Evolutionary conservation across 176 grass and related monocot genomes (phyloP).

Genomic region (Oryza punctata): DNA sequence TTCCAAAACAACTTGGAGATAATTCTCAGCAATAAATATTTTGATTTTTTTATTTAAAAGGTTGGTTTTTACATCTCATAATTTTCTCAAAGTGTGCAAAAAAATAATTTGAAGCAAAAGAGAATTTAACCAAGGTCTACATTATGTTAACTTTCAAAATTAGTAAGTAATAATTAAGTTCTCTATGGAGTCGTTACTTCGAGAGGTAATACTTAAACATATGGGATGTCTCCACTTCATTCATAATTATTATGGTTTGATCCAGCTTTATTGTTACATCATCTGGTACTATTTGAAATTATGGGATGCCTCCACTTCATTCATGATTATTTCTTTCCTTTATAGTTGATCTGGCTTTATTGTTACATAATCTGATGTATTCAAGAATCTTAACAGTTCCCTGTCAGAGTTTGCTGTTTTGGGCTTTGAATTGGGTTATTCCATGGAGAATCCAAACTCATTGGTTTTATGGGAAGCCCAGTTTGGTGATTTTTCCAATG

Average conservation of each 20-base stretch:
- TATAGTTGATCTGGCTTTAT: constrained; percentile 13
- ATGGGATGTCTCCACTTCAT: too few species aligned
- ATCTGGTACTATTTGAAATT: too few species aligned
- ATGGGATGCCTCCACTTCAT: background rate
- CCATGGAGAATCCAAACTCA: constrained; percentile 98
- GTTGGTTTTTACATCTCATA: constrained; percentile 17
- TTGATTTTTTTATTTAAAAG: background rate
- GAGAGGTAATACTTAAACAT: background rate
- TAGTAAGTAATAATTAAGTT: constrained; percentile 16
- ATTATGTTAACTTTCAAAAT: background rate
- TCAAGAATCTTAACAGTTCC: constrained; percentile 67
- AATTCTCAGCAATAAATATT: background rate
- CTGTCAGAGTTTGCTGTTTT: constrained; percentile 97
- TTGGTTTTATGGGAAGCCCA: constrained; percentile 96
- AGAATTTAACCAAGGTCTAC: background rate
- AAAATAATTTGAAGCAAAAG: constrained; percentile 3
- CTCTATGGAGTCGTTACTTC: background rate
- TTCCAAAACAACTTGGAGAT: background rate
- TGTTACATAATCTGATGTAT: constrained; percentile 30
- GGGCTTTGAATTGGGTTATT: constrained; percentile 97
- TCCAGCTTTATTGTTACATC: too few species aligned
- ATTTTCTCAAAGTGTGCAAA: background rate
- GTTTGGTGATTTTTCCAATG: constrained; percentile 98
- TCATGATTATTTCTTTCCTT: background rate
- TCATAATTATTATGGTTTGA: too few species aligned